Conservation (phyloP, 1,139 yeast species). For the Debaryomycetaceae sp. region DNA sequence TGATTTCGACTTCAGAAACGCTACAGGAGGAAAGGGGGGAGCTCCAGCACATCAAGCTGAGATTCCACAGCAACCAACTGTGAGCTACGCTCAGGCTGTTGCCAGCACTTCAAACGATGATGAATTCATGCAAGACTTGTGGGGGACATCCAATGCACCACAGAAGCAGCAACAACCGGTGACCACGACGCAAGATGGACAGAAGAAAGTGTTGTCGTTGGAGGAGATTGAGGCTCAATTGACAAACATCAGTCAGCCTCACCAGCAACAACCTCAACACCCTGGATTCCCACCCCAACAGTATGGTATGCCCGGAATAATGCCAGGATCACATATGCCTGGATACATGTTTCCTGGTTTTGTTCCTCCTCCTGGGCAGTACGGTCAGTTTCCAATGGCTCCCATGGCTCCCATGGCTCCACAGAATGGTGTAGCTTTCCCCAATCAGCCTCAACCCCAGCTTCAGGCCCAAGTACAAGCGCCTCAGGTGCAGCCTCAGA, state of each 20-base stretch:
- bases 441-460: slow-evolving; percentile 4
- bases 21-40: slow-evolving; percentile 24
- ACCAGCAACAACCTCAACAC: slow-evolving; percentile 18
- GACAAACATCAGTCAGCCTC: slow-evolving; percentile 38
- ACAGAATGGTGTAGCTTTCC: slow-evolving; percentile 12
- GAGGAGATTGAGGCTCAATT: slow-evolving; percentile 79
- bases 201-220: slow-evolving; percentile 55
- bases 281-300: slow-evolving; percentile 16
- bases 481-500: slow-evolving; percentile 15
- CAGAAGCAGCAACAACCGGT: slow-evolving; percentile 11
- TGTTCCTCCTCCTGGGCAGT: slow-evolving; percentile 38
- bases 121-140: slow-evolving; percentile 48
- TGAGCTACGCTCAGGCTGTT: slow-evolving; percentile 63
- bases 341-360: slow-evolving; percentile 43
- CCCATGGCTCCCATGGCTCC: slow-evolving; percentile 25
- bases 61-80: slow-evolving; percentile 20
- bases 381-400: slow-evolving; percentile 28
- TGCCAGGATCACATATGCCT: slow-evolving; percentile 39
- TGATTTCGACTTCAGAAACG: slow-evolving; percentile 69
- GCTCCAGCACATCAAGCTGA: slow-evolving; percentile 11
- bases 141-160: slow-evolving; percentile 43
- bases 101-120: slow-evolving; percentile 37
- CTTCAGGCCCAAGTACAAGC: slow-evolving; percentile 11
- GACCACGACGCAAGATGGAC: slow-evolving; percentile 14
- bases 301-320: slow-evolving; percentile 37